phyloP scores from a whole-genome alignment of 257 asterid species.

The Ligustrum vulgare region DNA sequence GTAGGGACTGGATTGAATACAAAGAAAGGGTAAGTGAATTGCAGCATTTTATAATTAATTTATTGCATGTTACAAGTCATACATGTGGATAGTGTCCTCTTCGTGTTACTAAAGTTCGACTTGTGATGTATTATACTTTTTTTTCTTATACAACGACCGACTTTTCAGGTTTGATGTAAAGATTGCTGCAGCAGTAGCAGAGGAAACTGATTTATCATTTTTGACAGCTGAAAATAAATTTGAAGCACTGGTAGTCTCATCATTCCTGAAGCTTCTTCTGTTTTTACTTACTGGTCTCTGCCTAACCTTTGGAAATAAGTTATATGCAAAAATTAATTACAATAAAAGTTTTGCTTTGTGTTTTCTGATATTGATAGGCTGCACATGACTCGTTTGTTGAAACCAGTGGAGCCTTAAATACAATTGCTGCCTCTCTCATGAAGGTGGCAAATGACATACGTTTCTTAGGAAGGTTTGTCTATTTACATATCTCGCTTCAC shows the following conservation, averaged over 20 bases:
- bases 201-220: conserved; percentile 92
- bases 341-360: not conserved
- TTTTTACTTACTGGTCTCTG: conserved; percentile 5
- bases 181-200: conserved; percentile 96
- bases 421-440: conserved; percentile 90
- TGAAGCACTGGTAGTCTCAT: conserved; percentile 83
- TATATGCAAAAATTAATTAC: not conserved
- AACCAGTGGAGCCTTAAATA: conserved; percentile 91
- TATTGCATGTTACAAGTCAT: conserved; percentile 13
- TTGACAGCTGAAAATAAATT: conserved; percentile 99
- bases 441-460: conserved; percentile 96
- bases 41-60: conserved; percentile 16
- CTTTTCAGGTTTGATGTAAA: conserved; percentile 82
- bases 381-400: conserved; percentile 98
- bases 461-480: conserved; percentile 83
- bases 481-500: conserved; percentile 19
- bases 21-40: conserved; percentile 68
- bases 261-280: conserved; percentile 25
- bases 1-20: conserved; percentile 99
- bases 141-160: conserved; percentile 4
- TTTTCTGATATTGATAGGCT: conserved; percentile 56
- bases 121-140: not conserved
- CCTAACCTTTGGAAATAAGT: not conserved
- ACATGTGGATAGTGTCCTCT: not conserved
- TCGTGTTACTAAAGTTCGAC: not conserved